Evolutionary conservation across 306 rosid genomes (phyloP).

Genomic region (Glycine tomentella): DNA sequence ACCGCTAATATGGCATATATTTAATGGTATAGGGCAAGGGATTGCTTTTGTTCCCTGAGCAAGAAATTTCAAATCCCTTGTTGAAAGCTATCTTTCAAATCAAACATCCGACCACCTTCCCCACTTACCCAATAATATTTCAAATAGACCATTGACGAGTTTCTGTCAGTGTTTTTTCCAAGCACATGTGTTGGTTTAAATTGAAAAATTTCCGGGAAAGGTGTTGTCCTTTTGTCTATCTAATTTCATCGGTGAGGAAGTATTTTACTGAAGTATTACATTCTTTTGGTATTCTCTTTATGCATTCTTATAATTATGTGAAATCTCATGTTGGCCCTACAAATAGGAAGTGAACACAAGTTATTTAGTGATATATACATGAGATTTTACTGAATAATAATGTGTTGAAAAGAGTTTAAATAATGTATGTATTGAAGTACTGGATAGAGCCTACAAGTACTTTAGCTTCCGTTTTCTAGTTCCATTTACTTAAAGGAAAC

Average conservation of each 20-base stretch:
- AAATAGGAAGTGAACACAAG: background rate
- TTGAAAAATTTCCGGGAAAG: background rate
- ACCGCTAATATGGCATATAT: too few relatives aligned
- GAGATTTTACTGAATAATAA: background rate
- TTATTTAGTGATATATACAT: background rate
- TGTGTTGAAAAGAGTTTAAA: background rate
- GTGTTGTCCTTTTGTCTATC: background rate
- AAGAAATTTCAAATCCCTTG: background rate
- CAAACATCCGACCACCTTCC: slow-evolving; percentile 1
- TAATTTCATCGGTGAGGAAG: background rate
- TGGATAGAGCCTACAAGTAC: background rate
- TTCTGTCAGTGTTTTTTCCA: background rate
- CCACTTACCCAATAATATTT: background rate
- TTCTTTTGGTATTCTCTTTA: background rate
- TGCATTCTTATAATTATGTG: background rate
- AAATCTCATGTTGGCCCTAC: background rate
- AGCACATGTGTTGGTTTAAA: slow-evolving; percentile 18
- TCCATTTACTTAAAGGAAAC: background rate
- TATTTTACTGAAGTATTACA: background rate
- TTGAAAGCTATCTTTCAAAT: slow-evolving; percentile 1
- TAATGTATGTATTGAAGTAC: background rate
- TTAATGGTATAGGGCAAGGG: too few relatives aligned
- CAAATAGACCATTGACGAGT: background rate
- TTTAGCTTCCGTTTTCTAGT: background rate
- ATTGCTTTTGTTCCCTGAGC: background rate